Evolutionary conservation across 148 eudicot species (phyloP).

Genomic region (Vaccinium corymbosum): DNA sequence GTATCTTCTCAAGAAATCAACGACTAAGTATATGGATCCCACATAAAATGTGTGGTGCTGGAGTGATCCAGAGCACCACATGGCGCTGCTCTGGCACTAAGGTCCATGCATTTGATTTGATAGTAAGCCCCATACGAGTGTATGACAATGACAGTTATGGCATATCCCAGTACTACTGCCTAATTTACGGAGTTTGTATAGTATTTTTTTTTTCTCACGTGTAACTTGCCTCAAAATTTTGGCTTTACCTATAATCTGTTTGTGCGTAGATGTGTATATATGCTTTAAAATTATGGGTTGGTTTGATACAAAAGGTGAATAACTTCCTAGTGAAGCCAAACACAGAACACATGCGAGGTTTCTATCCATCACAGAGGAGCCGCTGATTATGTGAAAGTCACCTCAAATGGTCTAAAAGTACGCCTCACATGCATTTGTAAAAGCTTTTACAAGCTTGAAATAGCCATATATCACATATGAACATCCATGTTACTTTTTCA

Average conservation of each 20-base stretch:
- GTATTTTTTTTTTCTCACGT: background rate
- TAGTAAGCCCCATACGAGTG: background rate
- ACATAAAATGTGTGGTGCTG: no score
- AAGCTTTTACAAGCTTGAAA: background rate
- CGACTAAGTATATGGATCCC: no score
- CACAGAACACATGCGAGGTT: background rate
- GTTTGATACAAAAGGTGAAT: background rate
- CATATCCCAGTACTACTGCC: background rate
- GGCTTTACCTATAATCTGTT: constrained; percentile 12
- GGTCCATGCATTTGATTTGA: background rate
- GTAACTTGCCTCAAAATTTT: constrained; percentile 12
- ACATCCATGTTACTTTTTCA: background rate
- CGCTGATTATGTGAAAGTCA: background rate
- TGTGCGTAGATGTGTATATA: background rate
- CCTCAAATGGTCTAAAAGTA: background rate
- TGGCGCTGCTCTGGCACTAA: background rate
- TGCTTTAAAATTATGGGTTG: background rate
- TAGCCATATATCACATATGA: background rate
- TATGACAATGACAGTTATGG: background rate
- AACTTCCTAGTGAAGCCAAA: background rate
- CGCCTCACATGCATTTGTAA: constrained; percentile 4
- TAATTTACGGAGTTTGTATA: background rate
- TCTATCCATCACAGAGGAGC: background rate
- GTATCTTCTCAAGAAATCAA: no score
- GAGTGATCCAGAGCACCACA: no score